Evolutionary conservation across 2,329 filamentous ascomycete species (phyloP).

Genomic region (Trichoderma sp.): DNA sequence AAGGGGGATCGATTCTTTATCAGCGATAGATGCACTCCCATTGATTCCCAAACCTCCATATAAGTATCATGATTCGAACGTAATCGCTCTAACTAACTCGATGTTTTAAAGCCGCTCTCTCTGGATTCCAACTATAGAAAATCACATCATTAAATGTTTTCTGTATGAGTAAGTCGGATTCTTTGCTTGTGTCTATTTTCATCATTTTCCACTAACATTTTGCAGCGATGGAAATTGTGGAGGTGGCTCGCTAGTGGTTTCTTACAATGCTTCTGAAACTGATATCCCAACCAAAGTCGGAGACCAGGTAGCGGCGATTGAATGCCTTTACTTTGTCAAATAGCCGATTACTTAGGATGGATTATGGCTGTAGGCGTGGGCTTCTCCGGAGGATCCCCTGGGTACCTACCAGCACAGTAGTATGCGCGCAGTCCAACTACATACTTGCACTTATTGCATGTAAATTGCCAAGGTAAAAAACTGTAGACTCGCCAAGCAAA

Average conservation of each 20-base stretch:
- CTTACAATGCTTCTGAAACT: neutral
- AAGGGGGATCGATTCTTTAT: neutral
- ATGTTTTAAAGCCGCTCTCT: neutral
- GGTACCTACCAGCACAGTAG: too few species aligned
- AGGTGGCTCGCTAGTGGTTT: neutral
- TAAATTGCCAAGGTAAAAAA: too few species aligned
- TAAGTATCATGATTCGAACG: neutral
- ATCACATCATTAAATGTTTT: neutral
- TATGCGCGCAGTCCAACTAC: too few species aligned
- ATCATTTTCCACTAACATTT: neutral
- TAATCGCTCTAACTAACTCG: neutral
- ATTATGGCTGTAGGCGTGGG: neutral
- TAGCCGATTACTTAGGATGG: neutral
- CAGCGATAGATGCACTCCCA: neutral
- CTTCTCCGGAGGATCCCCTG: too few species aligned
- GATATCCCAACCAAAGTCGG: neutral
- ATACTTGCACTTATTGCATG: too few species aligned
- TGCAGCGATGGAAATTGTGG: neutral
- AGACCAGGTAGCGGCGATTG: neutral
- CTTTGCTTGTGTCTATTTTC: neutral
- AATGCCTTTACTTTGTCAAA: neutral
- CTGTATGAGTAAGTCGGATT: neutral
- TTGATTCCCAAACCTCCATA: neutral
- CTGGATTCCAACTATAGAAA: neutral
- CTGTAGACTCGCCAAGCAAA: too few species aligned